These are phyloP conservation scores for Heimioporus retisporus DNA, from an alignment of 1,284 basidiomycete species.

Conservation along the genomic window DNA sequence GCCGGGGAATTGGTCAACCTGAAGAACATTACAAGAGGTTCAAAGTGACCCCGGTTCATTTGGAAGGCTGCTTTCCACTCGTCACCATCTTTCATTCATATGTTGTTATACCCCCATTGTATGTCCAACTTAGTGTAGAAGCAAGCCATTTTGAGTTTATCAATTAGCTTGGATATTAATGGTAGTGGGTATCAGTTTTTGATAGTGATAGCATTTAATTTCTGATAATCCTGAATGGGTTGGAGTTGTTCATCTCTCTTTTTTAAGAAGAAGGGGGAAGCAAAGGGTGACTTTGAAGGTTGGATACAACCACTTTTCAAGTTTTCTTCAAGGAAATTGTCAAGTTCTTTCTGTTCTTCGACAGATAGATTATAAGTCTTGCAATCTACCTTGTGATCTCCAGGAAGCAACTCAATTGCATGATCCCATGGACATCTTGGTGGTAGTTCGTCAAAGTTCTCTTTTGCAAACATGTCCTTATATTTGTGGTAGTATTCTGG, in stretches of 20 bases:
- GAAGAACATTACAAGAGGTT: conserved; percentile 53
- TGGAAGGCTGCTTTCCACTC: conserved; percentile 18
- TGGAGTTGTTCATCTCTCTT: too few relatives aligned
- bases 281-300: neutral
- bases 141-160: conserved; percentile 31
- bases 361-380: neutral
- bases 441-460: neutral
- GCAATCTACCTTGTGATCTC: neutral
- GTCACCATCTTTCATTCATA: conserved; percentile 34
- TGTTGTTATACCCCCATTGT: conserved; percentile 10
- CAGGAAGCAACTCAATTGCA: neutral
- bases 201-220: neutral
- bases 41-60: conserved; percentile 15
- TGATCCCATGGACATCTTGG: neutral
- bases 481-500: neutral
- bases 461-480: neutral
- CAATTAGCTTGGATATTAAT: conserved; percentile 39
- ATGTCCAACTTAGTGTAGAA: conserved; percentile 31
- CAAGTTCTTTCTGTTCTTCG: neutral
- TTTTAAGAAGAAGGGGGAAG: too few relatives aligned
- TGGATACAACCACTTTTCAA: too few relatives aligned
- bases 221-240: neutral
- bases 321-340: neutral
- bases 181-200: conserved; percentile 29
- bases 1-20: conserved; percentile 44